These are phyloP conservation scores for Leccinum variicolor DNA, from an alignment of 768 basidiomycete species.

Conservation along the genomic window DNA sequence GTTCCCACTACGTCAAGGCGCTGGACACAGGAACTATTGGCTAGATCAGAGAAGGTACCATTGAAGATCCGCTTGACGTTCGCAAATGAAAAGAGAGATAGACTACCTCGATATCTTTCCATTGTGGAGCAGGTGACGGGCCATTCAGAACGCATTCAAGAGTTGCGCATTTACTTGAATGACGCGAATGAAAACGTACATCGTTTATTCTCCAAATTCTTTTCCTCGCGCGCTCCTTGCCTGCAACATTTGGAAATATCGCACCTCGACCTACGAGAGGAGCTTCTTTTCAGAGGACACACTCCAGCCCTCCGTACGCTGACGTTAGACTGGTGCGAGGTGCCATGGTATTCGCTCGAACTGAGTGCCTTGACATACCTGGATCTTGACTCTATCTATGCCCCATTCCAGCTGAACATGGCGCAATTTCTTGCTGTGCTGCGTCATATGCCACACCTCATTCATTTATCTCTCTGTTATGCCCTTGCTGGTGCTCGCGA, in stretches of 20 bases:
- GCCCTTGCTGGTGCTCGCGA: conserved; percentile 21
- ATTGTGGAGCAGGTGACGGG: not conserved
- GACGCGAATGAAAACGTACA: not conserved
- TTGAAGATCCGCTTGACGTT: not conserved
- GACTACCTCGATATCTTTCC: not conserved
- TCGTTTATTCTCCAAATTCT: not conserved
- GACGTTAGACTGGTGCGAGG: not conserved
- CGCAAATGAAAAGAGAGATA: not conserved
- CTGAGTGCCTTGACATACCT: conserved; percentile 31
- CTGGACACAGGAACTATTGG: not conserved
- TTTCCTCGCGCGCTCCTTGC: not conserved
- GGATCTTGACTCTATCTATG: conserved; percentile 26
- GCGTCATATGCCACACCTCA: conserved; percentile 31
- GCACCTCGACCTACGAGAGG: not conserved
- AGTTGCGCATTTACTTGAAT: not conserved
- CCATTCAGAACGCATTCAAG: not conserved
- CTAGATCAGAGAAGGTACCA: not conserved
- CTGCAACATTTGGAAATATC: not conserved
- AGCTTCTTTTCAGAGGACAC: not conserved
- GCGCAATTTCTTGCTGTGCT: conserved; percentile 32
- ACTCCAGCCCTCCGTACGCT: not conserved
- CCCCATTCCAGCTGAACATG: conserved; percentile 24
- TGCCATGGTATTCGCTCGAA: not conserved
- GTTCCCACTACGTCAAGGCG: not conserved
- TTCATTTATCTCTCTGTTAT: conserved; percentile 31